Conservation (phyloP, 306 rosid genomes). For the Benincasa hispida region DNA sequence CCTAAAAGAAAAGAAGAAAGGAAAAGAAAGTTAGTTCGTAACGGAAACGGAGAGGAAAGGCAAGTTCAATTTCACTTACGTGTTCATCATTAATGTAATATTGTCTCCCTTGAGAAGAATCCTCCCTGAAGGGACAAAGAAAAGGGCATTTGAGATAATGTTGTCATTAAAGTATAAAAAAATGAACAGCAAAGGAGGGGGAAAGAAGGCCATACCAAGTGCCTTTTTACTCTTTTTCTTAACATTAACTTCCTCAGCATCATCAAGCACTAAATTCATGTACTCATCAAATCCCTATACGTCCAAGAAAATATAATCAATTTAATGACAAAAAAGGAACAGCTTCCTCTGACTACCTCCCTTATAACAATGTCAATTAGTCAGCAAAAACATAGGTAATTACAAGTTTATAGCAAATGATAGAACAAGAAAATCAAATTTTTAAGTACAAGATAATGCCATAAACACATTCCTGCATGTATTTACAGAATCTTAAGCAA, state of each 20-base stretch:
- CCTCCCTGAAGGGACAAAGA: conserved; percentile 42
- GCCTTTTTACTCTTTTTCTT: conserved; percentile 69
- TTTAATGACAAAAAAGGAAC: neutral
- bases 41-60: neutral
- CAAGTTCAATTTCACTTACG: conserved; percentile 36
- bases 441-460: neutral
- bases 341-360: neutral
- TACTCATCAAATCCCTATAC: conserved; percentile 64
- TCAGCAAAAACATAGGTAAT: neutral
- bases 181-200: neutral
- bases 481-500: neutral
- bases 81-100: conserved; percentile 78
- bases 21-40: neutral
- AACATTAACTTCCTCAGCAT: conserved; percentile 64
- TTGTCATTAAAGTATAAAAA: neutral
- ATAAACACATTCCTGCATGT: neutral
- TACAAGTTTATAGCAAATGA: neutral
- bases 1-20: conserved; percentile 26
- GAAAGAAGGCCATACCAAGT: conserved; percentile 25
- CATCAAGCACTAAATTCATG: conserved; percentile 58
- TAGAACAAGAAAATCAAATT: neutral
- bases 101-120: conserved; percentile 85
- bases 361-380: neutral
- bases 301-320: neutral
- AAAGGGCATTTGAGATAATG: conserved; percentile 10